These are phyloP conservation scores for Aspergillus sp. DNA, from an alignment of 2,329 filamentous ascomycete genomes.

Conservation along the genomic window DNA sequence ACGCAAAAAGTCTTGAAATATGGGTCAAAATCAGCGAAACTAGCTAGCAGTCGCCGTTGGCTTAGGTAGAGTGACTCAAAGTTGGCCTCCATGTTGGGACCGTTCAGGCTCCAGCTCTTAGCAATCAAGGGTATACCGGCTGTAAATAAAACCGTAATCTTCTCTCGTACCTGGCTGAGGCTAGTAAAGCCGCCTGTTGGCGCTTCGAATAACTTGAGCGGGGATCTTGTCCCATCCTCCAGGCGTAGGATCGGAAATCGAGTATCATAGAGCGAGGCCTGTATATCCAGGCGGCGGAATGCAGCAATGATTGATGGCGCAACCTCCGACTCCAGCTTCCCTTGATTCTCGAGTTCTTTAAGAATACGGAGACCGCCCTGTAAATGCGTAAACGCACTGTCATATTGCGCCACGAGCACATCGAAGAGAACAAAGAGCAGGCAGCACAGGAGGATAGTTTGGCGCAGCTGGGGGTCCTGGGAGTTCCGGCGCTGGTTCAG, in stretches of 20 bases:
- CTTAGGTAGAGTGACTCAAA: not conserved
- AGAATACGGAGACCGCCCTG: conserved; percentile 10
- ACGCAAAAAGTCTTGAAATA: not conserved
- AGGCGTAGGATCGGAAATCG: not conserved
- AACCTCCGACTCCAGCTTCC: not conserved
- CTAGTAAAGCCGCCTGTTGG: not conserved
- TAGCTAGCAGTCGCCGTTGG: conserved; percentile 2
- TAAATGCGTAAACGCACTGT: conserved; percentile 11
- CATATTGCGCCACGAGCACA: not conserved
- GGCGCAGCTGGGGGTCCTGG: conserved; percentile 7
- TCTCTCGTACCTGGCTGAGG: not conserved
- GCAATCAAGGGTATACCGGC: not conserved
- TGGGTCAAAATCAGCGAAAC: not conserved
- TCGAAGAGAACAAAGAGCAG: conserved; percentile 12
- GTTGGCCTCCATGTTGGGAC: not conserved
- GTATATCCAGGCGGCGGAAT: conserved; percentile 6
- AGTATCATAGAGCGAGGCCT: not conserved
- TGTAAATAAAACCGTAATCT: not conserved
- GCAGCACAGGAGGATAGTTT: conserved; percentile 11
- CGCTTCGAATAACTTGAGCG: not conserved
- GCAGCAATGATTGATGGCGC: not conserved
- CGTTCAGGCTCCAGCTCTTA: not conserved
- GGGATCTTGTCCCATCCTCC: not conserved
- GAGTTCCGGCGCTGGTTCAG: conserved; percentile 2
- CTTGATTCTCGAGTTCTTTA: not conserved